These are phyloP conservation scores for Penicillium fuscoglaucum DNA, from an alignment of 2,329 filamentous ascomycete species.

Conservation along the genomic window DNA sequence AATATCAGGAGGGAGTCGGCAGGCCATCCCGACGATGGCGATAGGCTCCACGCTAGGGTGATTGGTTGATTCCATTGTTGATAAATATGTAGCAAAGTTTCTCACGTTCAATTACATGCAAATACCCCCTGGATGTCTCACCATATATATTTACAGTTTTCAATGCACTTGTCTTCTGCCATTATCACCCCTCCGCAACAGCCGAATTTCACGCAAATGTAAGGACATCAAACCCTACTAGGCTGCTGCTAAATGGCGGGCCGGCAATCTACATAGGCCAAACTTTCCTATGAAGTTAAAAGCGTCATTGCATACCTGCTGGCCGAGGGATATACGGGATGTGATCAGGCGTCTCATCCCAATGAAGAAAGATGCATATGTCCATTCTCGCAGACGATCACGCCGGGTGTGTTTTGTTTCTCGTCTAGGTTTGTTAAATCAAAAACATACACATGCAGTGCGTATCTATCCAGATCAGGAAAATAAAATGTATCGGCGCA, in stretches of 20 bases:
- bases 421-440: too few relatives aligned
- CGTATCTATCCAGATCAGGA: too few relatives aligned
- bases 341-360: too few relatives aligned
- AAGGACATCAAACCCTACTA: background rate
- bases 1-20: background rate
- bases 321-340: too few relatives aligned
- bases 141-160: background rate
- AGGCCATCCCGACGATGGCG: background rate
- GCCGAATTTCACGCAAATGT: too few relatives aligned
- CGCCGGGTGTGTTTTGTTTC: too few relatives aligned
- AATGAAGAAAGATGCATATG: too few relatives aligned
- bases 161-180: background rate
- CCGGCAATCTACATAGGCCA: background rate
- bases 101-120: background rate
- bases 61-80: background rate
- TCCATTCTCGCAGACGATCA: too few relatives aligned
- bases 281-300: too few relatives aligned
- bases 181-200: background rate
- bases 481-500: too few relatives aligned
- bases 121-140: background rate
- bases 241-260: background rate
- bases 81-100: background rate
- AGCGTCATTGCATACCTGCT: too few relatives aligned
- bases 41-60: background rate
- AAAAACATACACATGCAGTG: too few relatives aligned